phyloP scores from a whole-genome alignment of 2,329 filamentous ascomycete genomes.

The Colletotrichum viniferum region DNA sequence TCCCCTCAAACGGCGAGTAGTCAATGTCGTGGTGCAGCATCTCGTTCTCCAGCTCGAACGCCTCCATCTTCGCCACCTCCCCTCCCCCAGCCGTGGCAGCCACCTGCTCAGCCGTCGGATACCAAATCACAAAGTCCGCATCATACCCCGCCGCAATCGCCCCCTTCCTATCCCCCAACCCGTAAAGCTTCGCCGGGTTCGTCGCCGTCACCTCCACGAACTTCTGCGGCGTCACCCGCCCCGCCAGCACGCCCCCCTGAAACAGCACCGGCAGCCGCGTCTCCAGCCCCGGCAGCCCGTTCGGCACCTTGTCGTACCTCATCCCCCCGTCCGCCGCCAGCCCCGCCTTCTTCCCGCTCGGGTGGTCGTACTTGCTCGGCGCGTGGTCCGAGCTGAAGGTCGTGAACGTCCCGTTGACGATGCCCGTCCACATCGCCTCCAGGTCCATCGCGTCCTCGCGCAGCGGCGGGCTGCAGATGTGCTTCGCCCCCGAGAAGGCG shows the following conservation, averaged over 20 bases:
- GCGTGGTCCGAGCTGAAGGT: conserved; percentile 53
- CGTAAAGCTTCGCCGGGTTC: conserved; percentile 63
- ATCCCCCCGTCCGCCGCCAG: conserved; percentile 24
- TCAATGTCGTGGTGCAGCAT: conserved; percentile 66
- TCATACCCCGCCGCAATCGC: conserved; percentile 55
- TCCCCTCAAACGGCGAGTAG: conserved; percentile 67
- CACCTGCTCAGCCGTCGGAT: conserved; percentile 37
- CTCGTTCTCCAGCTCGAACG: conserved; percentile 51
- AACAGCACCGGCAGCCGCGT: conserved; percentile 51
- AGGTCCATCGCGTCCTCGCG: conserved; percentile 48
- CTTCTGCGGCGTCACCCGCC: conserved; percentile 44
- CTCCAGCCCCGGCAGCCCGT: conserved; percentile 62
- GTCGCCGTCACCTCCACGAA: conserved; percentile 60
- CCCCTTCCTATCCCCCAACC: conserved; percentile 56
- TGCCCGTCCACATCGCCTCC: conserved; percentile 53
- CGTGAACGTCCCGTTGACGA: conserved; percentile 57
- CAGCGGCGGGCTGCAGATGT: conserved; percentile 58
- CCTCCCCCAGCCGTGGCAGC: conserved; percentile 3
- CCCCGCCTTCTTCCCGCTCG: conserved; percentile 51
- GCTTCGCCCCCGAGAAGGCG: conserved; percentile 60
- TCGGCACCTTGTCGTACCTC: conserved; percentile 62
- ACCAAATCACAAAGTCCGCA: conserved; percentile 64
- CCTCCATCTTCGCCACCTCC: conserved; percentile 16
- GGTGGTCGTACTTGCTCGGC: conserved; percentile 53
- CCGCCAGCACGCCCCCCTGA: conserved; percentile 35